These are phyloP conservation scores for Chlorella sp. DNA, from an alignment of 139 green algal genomes.

Conservation along the genomic window DNA sequence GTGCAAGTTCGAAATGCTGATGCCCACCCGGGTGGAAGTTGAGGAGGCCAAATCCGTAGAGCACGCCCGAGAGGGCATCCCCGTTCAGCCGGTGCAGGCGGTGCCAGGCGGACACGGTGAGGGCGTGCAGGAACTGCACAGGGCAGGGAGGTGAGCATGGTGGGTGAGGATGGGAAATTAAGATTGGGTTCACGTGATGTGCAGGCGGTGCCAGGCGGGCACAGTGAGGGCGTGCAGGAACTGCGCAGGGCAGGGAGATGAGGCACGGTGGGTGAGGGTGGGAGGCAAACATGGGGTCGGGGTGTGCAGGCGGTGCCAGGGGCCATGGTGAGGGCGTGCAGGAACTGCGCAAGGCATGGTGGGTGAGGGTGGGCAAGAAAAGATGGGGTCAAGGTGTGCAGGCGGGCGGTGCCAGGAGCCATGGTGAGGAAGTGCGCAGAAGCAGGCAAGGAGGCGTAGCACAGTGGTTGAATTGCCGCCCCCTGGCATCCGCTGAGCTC, in stretches of 20 bases:
- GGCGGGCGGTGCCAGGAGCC: background rate
- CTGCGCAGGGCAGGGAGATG: background rate
- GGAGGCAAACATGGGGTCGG: background rate
- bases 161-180: background rate
- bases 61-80: background rate
- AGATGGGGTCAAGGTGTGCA: background rate
- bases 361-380: background rate
- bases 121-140: background rate
- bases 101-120: background rate
- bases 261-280: no score
- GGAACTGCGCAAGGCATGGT: background rate
- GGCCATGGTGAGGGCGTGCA: background rate
- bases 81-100: background rate
- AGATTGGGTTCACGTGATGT: background rate
- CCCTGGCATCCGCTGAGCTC: background rate
- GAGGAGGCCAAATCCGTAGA: constrained; percentile 21
- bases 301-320: background rate
- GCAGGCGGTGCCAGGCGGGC: background rate
- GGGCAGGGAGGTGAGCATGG: no score
- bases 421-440: background rate
- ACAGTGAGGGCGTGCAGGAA: background rate
- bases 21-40: constrained; percentile 32
- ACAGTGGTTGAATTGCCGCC: no score
- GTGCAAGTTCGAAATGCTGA: no score
- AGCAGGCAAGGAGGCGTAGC: no score